These are phyloP conservation scores for Aspergillus aculeatinus DNA, from an alignment of 2,329 filamentous ascomycete genomes.

Conservation along the genomic window DNA sequence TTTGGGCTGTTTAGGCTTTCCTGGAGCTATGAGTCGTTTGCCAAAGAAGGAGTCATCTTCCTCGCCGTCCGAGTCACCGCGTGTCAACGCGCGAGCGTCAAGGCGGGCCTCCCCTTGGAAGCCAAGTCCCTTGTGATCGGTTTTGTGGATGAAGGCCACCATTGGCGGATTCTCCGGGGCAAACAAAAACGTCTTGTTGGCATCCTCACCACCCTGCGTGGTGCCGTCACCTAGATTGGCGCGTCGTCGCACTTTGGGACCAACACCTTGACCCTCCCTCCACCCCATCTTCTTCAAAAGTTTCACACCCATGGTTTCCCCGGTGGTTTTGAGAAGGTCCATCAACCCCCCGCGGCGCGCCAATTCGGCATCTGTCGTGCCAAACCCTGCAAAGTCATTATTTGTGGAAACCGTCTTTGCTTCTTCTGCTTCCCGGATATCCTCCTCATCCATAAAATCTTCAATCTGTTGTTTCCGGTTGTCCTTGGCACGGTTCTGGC, in stretches of 20 bases:
- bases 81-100: slow-evolving; percentile 16
- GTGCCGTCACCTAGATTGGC: slow-evolving; percentile 64
- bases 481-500: slow-evolving; percentile 72
- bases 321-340: slow-evolving; percentile 68
- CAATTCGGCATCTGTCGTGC: slow-evolving; percentile 60
- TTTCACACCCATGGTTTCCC: slow-evolving; percentile 83
- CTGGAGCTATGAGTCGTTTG: slow-evolving; percentile 29
- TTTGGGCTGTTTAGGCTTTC: slow-evolving; percentile 43
- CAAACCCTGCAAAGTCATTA: slow-evolving; percentile 72
- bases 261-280: slow-evolving; percentile 90
- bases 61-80: slow-evolving; percentile 26
- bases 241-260: slow-evolving; percentile 75
- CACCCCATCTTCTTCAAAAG: slow-evolving; percentile 91
- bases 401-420: slow-evolving; percentile 71
- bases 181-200: slow-evolving; percentile 67
- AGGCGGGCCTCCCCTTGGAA: slow-evolving; percentile 44
- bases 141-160: slow-evolving; percentile 51
- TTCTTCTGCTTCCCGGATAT: slow-evolving; percentile 82
- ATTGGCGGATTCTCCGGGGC: slow-evolving; percentile 77
- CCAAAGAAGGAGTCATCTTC: slow-evolving; percentile 39
- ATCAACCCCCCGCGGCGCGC: slow-evolving; percentile 58
- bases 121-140: slow-evolving; percentile 48
- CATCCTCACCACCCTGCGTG: slow-evolving; percentile 38
- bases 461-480: slow-evolving; percentile 67
- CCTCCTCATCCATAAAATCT: slow-evolving; percentile 98